Percentiles rank a stretch among this genome's conserved stretches.
Conservation (phyloP, 2,329 filamentous ascomycete genomes). For the Periconia sp. region DNA sequence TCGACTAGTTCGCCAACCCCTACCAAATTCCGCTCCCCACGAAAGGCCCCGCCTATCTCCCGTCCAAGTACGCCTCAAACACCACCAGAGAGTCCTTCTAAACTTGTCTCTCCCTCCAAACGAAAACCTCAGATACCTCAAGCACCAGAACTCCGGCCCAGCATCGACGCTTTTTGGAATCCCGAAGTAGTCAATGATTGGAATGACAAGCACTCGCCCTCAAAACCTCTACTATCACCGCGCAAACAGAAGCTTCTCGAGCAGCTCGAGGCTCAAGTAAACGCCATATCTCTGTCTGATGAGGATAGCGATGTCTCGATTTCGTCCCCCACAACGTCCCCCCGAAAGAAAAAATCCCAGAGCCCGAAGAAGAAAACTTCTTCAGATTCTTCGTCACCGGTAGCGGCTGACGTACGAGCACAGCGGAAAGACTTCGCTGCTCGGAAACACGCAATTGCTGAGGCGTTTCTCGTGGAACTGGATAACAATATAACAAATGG, state of each 20-base stretch:
- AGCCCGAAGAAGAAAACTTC: constrained; percentile 17
- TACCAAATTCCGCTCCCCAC: constrained; percentile 39
- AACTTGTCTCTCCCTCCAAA: constrained; percentile 46
- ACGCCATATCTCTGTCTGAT: constrained; percentile 28
- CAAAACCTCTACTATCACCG: constrained; percentile 42
- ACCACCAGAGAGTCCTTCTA: constrained; percentile 34
- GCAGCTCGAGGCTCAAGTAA: constrained; percentile 33
- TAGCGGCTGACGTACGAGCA: constrained; percentile 29
- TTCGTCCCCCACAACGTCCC: constrained; percentile 28
- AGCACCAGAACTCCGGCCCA: constrained; percentile 37
- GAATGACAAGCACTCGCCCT: constrained; percentile 44
- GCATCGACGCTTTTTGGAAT: constrained; percentile 48
- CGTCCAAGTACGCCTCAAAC: constrained; percentile 41
- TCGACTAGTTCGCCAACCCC: constrained; percentile 37
- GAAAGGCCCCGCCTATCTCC: constrained; percentile 37
- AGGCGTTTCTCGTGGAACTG: constrained; percentile 70
- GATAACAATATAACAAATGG: constrained; percentile 69
- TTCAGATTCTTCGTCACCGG: constrained; percentile 10
- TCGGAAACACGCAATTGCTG: constrained; percentile 67
- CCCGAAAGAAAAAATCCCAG: constrained; percentile 23
- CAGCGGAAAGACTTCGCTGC: constrained; percentile 64
- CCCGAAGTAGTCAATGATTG: constrained; percentile 43
- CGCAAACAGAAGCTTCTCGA: constrained; percentile 43
- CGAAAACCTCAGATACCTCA: constrained; percentile 38
- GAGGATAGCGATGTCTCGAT: constrained; percentile 25